These are phyloP conservation scores for Gremmenia infestans DNA, from an alignment of 2,329 filamentous ascomycete genomes.

Conservation along the genomic window DNA sequence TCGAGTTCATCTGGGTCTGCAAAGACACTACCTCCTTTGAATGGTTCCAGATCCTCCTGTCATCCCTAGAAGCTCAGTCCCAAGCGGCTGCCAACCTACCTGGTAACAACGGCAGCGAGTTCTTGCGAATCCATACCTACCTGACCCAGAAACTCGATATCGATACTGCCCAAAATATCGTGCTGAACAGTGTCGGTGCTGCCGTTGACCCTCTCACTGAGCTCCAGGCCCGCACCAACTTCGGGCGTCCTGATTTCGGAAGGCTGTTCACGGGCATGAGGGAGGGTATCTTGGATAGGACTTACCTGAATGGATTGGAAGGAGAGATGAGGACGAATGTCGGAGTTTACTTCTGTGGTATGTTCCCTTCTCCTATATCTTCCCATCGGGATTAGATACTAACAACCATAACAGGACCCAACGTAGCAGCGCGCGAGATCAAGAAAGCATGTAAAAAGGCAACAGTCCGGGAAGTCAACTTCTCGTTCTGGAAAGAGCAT, in stretches of 20 bases:
- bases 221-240: constrained; percentile 84
- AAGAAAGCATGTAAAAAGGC: constrained; percentile 72
- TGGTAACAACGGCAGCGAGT: constrained; percentile 68
- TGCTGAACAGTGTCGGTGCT: constrained; percentile 88
- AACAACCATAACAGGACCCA: constrained; percentile 25
- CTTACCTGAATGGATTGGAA: constrained; percentile 79
- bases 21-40: constrained; percentile 94
- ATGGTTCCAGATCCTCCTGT: constrained; percentile 95
- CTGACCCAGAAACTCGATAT: constrained; percentile 89
- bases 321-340: constrained; percentile 74
- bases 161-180: constrained; percentile 93
- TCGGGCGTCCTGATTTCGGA: constrained; percentile 85
- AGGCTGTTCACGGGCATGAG: constrained; percentile 80
- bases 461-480: constrained; percentile 74
- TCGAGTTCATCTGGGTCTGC: constrained; percentile 99
- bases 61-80: constrained; percentile 84
- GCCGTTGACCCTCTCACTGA: constrained; percentile 89
- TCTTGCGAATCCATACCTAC: constrained; percentile 96
- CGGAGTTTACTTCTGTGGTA: constrained; percentile 97
- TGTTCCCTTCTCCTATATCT: constrained; percentile 33
- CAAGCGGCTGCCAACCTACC: constrained; percentile 62
- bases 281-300: constrained; percentile 78
- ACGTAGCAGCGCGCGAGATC: constrained; percentile 68
- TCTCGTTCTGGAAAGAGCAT: constrained; percentile 99
- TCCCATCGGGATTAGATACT: constrained; percentile 2